Conservation (phyloP, 495 filamentous ascomycete species). For the Platismatia glauca region DNA sequence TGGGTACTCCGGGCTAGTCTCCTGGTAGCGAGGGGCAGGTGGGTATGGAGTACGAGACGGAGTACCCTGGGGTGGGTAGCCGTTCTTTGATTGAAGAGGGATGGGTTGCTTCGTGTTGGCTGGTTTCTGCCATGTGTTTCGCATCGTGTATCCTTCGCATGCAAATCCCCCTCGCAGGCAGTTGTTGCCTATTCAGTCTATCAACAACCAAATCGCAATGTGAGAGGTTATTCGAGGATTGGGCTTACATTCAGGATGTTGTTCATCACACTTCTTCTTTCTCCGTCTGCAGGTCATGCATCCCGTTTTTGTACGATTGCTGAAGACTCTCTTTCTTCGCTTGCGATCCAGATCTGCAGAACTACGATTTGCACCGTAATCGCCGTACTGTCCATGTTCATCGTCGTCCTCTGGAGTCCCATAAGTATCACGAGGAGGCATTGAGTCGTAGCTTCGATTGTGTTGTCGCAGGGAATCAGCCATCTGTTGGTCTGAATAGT, state of each 20-base stretch:
- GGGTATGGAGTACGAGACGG: constrained; percentile 21
- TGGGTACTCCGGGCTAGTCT: constrained; percentile 23
- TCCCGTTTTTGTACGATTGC: constrained; percentile 93
- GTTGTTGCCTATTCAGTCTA: constrained; percentile 61
- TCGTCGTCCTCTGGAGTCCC: constrained; percentile 32
- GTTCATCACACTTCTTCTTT: constrained; percentile 99
- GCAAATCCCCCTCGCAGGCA: constrained; percentile 86
- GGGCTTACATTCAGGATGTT: constrained; percentile 77
- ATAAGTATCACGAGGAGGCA: constrained; percentile 26
- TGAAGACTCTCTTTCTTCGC: constrained; percentile 79
- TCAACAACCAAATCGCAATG: neutral
- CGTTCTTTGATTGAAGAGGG: constrained; percentile 78
- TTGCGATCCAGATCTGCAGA: constrained; percentile 59
- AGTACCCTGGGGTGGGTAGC: constrained; percentile 35
- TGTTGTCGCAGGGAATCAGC: constrained; percentile 39
- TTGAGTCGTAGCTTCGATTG: constrained; percentile 35
- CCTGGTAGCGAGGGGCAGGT: constrained; percentile 24
- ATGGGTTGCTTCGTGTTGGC: constrained; percentile 54
- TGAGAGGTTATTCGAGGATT: neutral
- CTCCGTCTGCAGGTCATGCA: constrained; percentile 89
- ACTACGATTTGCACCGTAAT: constrained; percentile 34
- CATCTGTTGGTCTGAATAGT: constrained; percentile 41
- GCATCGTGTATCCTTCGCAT: constrained; percentile 86
- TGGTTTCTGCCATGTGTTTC: constrained; percentile 62
- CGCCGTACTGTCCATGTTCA: constrained; percentile 31